Conservation (phyloP, 768 basidiomycete species). For the Gelatoporia subvermispora region DNA sequence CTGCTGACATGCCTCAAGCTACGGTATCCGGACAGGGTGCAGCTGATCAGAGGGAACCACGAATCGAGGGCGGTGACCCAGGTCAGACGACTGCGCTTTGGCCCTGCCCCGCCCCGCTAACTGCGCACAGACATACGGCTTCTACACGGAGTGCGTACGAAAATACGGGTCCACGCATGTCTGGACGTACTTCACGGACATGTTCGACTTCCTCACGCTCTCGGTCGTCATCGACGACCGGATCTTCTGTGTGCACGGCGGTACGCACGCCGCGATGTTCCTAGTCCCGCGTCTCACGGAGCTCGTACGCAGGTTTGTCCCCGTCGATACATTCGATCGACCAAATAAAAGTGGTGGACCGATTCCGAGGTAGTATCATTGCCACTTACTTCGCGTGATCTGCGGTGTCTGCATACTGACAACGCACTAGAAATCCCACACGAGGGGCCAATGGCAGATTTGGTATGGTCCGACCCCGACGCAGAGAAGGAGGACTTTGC, state of each 20-base stretch:
- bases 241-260: constrained; percentile 99
- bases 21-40: constrained; percentile 93
- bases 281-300: neutral
- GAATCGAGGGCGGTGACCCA: constrained; percentile 98
- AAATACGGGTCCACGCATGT: constrained; percentile 96
- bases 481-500: constrained; percentile 99
- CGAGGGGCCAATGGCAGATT: constrained; percentile 99
- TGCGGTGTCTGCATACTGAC: constrained; percentile 13
- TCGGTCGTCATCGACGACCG: constrained; percentile 98
- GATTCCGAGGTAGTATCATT: constrained; percentile 74
- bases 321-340: constrained; percentile 99
- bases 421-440: constrained; percentile 84
- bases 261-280: constrained; percentile 37
- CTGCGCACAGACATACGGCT: constrained; percentile 82
- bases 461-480: constrained; percentile 99
- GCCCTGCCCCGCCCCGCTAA: constrained; percentile 19
- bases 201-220: constrained; percentile 98
- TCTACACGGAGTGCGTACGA: constrained; percentile 96
- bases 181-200: constrained; percentile 99
- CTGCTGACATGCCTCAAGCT: constrained; percentile 95
- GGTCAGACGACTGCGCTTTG: constrained; percentile 44
- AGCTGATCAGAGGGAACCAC: constrained; percentile 96
- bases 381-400: neutral
- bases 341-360: constrained; percentile 98
- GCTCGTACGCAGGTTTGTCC: constrained; percentile 63